Evolutionary conservation across 495 filamentous ascomycete genomes (phyloP), one percentile per base, ranked within the genome.

Genomic region (Neurospora sp.): DNA sequence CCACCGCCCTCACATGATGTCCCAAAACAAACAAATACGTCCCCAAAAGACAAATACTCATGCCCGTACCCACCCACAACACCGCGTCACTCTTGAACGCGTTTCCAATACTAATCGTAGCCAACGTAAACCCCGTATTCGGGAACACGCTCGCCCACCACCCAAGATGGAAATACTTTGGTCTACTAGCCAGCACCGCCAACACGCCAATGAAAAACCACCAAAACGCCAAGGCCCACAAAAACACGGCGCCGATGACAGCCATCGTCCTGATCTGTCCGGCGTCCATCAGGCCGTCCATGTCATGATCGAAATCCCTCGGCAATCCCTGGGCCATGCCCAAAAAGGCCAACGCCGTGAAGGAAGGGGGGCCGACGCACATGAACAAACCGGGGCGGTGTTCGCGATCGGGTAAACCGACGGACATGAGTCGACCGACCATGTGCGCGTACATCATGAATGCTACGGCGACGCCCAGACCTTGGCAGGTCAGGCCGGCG

Each of bases 141-240:
- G 88, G 88, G 72, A 90, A 90, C 2, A 90, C 84, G n/a, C 84
- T 83, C 5, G 85, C 84, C 79, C 86, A 89, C 87, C 88, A 89
- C 5, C 83, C 83, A 12, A 89, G 77, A 73, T 85, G 86, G 76
- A 87, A 89, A 69, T 88, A 82, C 35, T 87, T 82, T 5, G 85
- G 85, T 22, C 84, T 80, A 10, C 83, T 81, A 40, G 79, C 76
- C 20, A 89, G 73, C 6, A 88, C 86, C 0, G 87, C 87, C 39
- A 91, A 76, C 10, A 86, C 75, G 0, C 89, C 88, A 35, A 93
- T 86, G 61, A 82, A 83, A 77, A 93, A 93, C 85, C 92, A 93
- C 91, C 91, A 93, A 59, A 93, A 84, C 41, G 86, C 89, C n/a
- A 93, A 79, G 1, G 87, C 86, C 91, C 91, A 94, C n/a, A 94